Conservation (phyloP, 345 rosid genomes). For the Eucalyptus cloeziana region DNA sequence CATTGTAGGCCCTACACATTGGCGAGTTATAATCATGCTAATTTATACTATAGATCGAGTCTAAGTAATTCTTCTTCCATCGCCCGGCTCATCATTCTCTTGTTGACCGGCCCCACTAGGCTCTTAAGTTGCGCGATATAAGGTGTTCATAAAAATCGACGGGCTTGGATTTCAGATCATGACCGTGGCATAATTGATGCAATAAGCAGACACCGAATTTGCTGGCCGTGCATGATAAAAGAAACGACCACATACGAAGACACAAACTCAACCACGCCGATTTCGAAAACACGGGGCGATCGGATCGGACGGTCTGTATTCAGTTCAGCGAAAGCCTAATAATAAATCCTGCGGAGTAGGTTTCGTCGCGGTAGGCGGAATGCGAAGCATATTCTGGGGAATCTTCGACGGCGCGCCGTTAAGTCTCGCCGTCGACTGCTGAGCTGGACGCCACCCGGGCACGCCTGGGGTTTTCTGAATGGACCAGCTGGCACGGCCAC, state of each 20-base stretch:
- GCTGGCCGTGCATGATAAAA: not conserved
- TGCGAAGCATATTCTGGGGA: not conserved
- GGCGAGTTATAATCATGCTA: not conserved
- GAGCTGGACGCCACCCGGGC: not conserved
- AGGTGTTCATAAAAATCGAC: not conserved
- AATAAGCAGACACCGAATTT: not conserved
- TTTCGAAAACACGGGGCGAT: not conserved
- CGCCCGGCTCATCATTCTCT: not conserved
- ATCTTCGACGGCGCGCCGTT: not conserved
- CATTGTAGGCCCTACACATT: not conserved
- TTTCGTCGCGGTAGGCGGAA: not conserved
- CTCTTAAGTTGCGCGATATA: rapidly evolving
- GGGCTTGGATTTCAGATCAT: not conserved
- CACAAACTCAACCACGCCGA: not conserved
- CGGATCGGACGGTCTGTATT: not conserved
- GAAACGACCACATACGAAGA: not conserved
- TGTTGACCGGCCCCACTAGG: not conserved
- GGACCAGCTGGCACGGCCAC: not conserved
- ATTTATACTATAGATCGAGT: not conserved
- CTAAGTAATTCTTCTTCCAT: not conserved
- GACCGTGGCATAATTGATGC: too few relatives aligned
- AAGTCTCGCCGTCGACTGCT: not conserved
- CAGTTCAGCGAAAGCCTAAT: not conserved
- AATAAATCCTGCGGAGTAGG: not conserved
- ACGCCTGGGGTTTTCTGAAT: not conserved